phyloP scores from a whole-genome alignment of 176 grass and related monocot species.

The Triticum timopheevii region DNA sequence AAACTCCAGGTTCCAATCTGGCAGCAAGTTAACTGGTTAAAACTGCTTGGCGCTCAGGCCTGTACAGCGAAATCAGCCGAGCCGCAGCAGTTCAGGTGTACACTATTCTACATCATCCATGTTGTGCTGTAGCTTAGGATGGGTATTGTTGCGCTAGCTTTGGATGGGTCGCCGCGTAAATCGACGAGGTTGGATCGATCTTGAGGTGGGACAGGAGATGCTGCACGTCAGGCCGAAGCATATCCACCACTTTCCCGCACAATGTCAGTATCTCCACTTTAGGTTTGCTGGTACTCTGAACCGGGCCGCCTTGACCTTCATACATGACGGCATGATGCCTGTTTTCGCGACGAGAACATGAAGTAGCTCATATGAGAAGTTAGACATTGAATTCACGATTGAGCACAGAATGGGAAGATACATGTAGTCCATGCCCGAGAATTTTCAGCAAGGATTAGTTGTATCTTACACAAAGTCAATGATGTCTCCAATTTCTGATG shows the following conservation, averaged over 20 bases:
- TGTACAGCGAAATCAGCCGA: neutral
- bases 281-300: slow-evolving; percentile 89
- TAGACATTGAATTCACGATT: neutral
- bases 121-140: slow-evolving; percentile 14
- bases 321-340: slow-evolving; percentile 98
- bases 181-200: slow-evolving; percentile 69
- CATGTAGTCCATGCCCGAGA: neutral
- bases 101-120: neutral
- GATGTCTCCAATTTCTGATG: slow-evolving; percentile 87
- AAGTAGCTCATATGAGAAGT: neutral
- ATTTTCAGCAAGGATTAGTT: neutral
- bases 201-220: slow-evolving; percentile 90
- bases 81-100: neutral
- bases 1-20: neutral
- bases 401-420: neutral
- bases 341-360: neutral
- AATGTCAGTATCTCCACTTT: slow-evolving; percentile 91
- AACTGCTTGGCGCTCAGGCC: neutral
- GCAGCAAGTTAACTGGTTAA: neutral
- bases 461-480: slow-evolving; percentile 90
- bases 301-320: slow-evolving; percentile 95
- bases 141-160: slow-evolving; percentile 70
- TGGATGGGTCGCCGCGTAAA: slow-evolving; percentile 98
- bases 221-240: slow-evolving; percentile 81
- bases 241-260: slow-evolving; percentile 85